These are phyloP conservation scores for Wickerhamiella australiensis DNA, from an alignment of 805 yeast species.

Conservation along the genomic window DNA sequence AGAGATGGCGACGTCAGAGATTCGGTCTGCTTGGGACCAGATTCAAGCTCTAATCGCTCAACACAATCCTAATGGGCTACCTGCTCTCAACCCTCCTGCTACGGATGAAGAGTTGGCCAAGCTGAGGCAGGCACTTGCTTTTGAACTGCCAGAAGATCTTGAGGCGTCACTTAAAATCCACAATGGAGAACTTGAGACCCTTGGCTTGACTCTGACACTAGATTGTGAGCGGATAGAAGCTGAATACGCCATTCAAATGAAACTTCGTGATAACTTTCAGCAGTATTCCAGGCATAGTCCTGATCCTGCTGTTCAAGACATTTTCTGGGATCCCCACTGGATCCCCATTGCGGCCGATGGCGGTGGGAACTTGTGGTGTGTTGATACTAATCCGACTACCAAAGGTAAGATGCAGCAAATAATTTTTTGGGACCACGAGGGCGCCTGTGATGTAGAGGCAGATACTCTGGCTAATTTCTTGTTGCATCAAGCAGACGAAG, in stretches of 20 bases:
- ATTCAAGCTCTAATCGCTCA: background rate
- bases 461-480: background rate
- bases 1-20: background rate
- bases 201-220: background rate
- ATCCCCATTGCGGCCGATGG: constrained; percentile 10
- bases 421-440: constrained; percentile 10
- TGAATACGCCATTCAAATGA: background rate
- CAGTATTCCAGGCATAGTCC: background rate
- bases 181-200: background rate
- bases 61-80: background rate
- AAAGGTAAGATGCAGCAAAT: constrained; percentile 3
- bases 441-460: background rate
- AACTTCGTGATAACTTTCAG: background rate
- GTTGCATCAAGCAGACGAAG: background rate
- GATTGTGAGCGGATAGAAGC: background rate
- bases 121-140: background rate
- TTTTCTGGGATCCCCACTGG: constrained; percentile 6
- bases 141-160: background rate
- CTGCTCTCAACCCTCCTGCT: background rate
- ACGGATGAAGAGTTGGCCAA: background rate
- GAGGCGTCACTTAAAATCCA: background rate
- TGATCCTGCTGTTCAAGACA: background rate
- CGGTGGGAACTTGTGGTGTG: constrained; percentile 7
- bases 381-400: constrained; percentile 4
- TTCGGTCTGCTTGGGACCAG: background rate